Evolutionary conservation across 2,329 filamentous ascomycete genomes (phyloP).

Genomic region (Cladobotryum protrusum): DNA sequence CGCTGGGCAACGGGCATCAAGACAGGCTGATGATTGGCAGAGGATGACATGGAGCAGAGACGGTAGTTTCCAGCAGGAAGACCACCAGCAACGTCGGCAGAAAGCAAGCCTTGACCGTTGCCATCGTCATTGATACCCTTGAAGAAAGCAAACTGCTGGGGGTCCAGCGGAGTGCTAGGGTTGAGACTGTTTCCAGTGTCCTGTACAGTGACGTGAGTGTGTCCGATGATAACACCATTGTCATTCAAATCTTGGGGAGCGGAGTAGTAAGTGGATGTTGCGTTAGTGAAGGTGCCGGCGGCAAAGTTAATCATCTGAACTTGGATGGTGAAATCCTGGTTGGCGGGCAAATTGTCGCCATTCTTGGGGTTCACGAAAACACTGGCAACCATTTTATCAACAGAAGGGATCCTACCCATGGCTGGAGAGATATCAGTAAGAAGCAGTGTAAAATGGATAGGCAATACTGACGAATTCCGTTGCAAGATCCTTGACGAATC

Average conservation of each 20-base stretch:
- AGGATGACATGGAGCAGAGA: slow-evolving; percentile 55
- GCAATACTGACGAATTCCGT: slow-evolving; percentile 50
- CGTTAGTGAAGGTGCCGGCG: slow-evolving; percentile 56
- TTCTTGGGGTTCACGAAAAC: slow-evolving; percentile 49
- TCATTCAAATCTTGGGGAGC: slow-evolving; percentile 49
- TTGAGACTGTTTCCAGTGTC: slow-evolving; percentile 45
- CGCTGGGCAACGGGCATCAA: slow-evolving; percentile 62
- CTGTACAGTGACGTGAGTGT: slow-evolving; percentile 55
- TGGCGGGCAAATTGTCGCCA: slow-evolving; percentile 39
- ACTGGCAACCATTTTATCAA: slow-evolving; percentile 50
- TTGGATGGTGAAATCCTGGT: slow-evolving; percentile 47
- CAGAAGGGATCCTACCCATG: slow-evolving; percentile 56
- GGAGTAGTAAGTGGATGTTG: slow-evolving; percentile 53
- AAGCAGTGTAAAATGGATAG: not conserved
- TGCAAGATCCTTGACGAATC: slow-evolving; percentile 54
- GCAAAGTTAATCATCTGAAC: slow-evolving; percentile 48
- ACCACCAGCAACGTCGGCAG: slow-evolving; percentile 49
- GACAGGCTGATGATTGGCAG: slow-evolving; percentile 62
- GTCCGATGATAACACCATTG: slow-evolving; percentile 47
- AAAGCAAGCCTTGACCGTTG: slow-evolving; percentile 48
- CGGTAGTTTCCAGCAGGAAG: slow-evolving; percentile 59
- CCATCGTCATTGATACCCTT: slow-evolving; percentile 60
- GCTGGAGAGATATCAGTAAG: slow-evolving; percentile 25
- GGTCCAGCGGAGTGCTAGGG: slow-evolving; percentile 46
- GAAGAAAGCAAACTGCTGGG: slow-evolving; percentile 54